Base-by-base conservation (phyloP, 2,329 filamentous ascomycete species). In the Akanthomyces muscarius region DNA sequence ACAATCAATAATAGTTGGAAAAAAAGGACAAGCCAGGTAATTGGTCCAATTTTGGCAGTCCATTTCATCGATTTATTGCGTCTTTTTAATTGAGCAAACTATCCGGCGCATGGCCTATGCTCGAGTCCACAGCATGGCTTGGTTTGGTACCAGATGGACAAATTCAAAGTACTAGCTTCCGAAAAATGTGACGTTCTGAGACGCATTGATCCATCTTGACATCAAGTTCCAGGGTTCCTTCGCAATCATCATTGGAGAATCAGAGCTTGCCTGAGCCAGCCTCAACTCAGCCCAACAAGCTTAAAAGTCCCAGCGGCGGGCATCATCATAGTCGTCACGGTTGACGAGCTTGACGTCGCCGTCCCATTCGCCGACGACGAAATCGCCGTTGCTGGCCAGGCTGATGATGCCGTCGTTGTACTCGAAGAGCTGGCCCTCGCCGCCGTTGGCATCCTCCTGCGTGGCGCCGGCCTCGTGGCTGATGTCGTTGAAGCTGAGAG, bases 281-380 rank as follows among this genome's bases (percentile, higher is more conserved):
- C 45, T 7, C 14, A 16, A 16, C 0, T 16, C 45, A 48, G 8
- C 2, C 21, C 21, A 51, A 28, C 45, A 23, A 16, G n/a, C 45
- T 41, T 50, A 58, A n/a, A 52, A 42, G 6, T 52, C 57, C 57
- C 57, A 60, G n/a, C 36, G 47, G 30, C 45, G 57, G 25, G 23
- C 33, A 11, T 52, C 18, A 11, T 60, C 57, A 23, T 18, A 3
- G 11, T 51, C 57, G 18, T 60, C 38, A 1, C 23, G 23, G 33
- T 4, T 1, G 10, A 44, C 57, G n/a, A 60, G 50, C 47, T 60
- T 48, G 30, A 60, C 45, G 21, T 51, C 36, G 18, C 36, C 47
- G 1, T 60, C 47, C 30, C 45, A 42, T 16, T 51, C 45, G 28
- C 47, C 57, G 6, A 60, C 25, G 36, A 42, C 38, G 3, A 51